These are phyloP conservation scores for Platanthera guangdongensis DNA, from an alignment of 106 monocot species.

Conservation along the genomic window DNA sequence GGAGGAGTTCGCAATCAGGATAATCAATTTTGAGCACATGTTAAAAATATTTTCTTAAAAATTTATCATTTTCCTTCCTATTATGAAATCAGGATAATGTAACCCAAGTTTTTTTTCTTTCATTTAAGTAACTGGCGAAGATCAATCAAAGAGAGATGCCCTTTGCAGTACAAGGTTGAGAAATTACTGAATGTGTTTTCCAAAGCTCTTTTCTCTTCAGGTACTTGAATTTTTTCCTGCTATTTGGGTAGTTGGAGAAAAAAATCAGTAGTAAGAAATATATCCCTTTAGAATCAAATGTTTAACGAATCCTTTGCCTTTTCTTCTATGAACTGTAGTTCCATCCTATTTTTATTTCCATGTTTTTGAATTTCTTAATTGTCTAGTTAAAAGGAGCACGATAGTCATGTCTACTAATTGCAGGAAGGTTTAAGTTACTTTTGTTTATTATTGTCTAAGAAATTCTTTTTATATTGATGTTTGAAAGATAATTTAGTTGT, in stretches of 20 bases:
- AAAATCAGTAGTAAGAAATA: neutral
- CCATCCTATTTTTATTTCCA: neutral
- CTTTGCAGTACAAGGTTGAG: slow-evolving; percentile 52
- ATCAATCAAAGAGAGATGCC: slow-evolving; percentile 35
- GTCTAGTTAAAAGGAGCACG: neutral
- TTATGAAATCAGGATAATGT: neutral
- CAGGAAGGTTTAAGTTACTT: neutral
- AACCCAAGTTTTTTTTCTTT: neutral
- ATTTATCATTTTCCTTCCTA: slow-evolving; percentile 1
- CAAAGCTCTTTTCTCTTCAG: slow-evolving; percentile 56
- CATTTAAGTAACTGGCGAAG: slow-evolving; percentile 60
- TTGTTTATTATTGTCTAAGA: neutral
- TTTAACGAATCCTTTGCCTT: neutral
- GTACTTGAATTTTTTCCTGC: slow-evolving; percentile 13
- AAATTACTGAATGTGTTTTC: slow-evolving; percentile 80
- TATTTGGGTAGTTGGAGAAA: neutral
- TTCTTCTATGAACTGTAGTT: neutral
- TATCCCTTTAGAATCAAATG: neutral
- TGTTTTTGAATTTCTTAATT: neutral
- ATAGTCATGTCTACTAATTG: neutral
- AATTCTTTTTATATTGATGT: neutral
- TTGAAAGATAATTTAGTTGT: neutral
- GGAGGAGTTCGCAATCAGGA: slow-evolving; percentile 55
- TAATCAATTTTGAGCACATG: slow-evolving; percentile 86
- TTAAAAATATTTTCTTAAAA: slow-evolving; percentile 22